A percentile compares a stretch with the other conserved stretches of the same genome.
phyloP scores from a whole-genome alignment of 129 eudicot species.

The Artemisia argyi region DNA sequence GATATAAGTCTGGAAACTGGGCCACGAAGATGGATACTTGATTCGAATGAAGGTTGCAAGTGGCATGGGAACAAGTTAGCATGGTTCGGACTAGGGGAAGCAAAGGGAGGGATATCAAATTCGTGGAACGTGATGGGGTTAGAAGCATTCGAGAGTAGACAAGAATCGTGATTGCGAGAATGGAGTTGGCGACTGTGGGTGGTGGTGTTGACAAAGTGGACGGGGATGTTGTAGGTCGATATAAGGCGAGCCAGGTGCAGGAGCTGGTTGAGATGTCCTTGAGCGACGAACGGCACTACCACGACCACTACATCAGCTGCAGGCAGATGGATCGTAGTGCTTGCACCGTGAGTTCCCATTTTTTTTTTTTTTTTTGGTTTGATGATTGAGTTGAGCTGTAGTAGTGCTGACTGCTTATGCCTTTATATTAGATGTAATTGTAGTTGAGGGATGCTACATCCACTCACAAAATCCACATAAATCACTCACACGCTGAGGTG shows the following conservation, averaged over 20 bases:
- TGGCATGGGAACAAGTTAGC: constrained; percentile 55
- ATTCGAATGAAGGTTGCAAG: constrained; percentile 44
- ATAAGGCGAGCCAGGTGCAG: constrained; percentile 66
- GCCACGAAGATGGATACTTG: constrained; percentile 40
- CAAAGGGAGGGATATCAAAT: constrained; percentile 36
- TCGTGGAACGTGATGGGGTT: constrained; percentile 57
- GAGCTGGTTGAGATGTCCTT: constrained; percentile 87
- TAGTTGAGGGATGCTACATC: background rate
- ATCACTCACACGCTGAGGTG: no score
- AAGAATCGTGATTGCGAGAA: constrained; percentile 42
- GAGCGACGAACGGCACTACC: constrained; percentile 67
- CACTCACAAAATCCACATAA: no score
- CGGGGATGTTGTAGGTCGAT: constrained; percentile 60
- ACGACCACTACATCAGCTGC: constrained; percentile 42
- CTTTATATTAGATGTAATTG: background rate
- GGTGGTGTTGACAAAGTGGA: constrained; percentile 58
- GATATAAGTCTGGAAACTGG: constrained; percentile 42
- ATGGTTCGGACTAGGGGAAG: constrained; percentile 43
- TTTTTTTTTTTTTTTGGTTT: background rate
- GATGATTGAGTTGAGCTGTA: background rate
- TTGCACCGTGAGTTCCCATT: constrained; percentile 7
- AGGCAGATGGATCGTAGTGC: background rate
- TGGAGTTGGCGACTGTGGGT: constrained; percentile 59
- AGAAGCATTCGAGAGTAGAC: constrained; percentile 13
- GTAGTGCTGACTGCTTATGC: background rate